These are phyloP conservation scores for Solanum neorickii DNA, from an alignment of 257 asterid species.

Conservation along the genomic window DNA sequence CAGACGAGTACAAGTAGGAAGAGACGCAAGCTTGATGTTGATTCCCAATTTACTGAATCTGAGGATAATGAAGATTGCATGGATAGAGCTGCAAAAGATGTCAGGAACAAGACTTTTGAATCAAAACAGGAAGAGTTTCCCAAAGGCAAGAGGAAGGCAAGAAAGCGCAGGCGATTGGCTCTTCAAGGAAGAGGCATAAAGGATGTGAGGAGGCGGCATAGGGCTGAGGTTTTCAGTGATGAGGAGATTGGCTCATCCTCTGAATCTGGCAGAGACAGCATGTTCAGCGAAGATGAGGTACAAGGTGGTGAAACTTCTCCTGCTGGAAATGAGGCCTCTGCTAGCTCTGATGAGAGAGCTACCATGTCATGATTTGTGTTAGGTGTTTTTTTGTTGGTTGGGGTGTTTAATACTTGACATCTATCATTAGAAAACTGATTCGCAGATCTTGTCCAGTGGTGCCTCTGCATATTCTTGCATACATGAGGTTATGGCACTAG, in stretches of 20 bases:
- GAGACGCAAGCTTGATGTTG: conserved; percentile 62
- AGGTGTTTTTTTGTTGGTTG: background rate
- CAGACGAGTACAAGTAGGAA: conserved; percentile 74
- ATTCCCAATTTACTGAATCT: conserved; percentile 44
- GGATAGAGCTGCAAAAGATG: conserved; percentile 24
- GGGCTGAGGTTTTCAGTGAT: conserved; percentile 56
- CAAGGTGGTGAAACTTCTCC: conserved; percentile 42
- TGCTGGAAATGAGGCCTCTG: conserved; percentile 47
- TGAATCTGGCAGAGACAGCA: conserved; percentile 45
- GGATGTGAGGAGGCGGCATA: conserved; percentile 47
- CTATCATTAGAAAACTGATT: background rate
- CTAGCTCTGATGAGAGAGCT: conserved; percentile 48
- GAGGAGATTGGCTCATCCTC: conserved; percentile 64
- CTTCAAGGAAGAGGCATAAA: conserved; percentile 51
- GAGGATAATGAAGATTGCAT: conserved; percentile 56
- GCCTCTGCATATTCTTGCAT: background rate
- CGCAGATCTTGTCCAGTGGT: background rate
- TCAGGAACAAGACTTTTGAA: conserved; percentile 40
- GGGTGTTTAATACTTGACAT: background rate
- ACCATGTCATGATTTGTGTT: background rate
- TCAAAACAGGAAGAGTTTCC: conserved; percentile 81
- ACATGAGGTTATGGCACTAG: background rate
- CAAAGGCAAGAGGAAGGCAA: conserved; percentile 74
- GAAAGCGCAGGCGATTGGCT: conserved; percentile 68
- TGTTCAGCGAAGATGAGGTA: conserved; percentile 65